phyloP scores from a whole-genome alignment of 164 flowering plant genomes.

The Cinnamomum micranthum region DNA sequence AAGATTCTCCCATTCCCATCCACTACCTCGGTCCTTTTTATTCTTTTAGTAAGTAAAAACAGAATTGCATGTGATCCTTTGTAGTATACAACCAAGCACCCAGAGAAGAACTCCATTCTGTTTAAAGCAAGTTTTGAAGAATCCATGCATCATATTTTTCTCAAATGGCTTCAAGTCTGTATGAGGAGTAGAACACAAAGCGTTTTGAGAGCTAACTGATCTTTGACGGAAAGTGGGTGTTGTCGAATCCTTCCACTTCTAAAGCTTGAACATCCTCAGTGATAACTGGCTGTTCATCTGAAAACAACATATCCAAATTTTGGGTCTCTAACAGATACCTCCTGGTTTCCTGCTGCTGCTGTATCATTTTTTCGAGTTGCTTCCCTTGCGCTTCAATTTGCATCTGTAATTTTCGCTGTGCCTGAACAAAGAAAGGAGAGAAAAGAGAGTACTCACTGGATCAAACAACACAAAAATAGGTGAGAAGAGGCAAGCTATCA shows the following conservation, averaged over 20 bases:
- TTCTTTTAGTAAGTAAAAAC: not conserved
- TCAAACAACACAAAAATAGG: not conserved
- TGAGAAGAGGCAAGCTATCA: not conserved
- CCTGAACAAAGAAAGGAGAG: conserved; percentile 26
- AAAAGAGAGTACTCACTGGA: not conserved
- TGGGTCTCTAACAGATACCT: conserved; percentile 24
- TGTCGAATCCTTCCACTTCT: conserved; percentile 29
- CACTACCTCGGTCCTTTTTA: not conserved
- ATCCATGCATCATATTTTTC: conserved; percentile 1
- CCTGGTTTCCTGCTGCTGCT: conserved; percentile 46
- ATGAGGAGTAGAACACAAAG: not conserved
- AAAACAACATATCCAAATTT: conserved; percentile 12
- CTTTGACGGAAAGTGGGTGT: conserved; percentile 31
- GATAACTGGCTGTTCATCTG: conserved; percentile 21
- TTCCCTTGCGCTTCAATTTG: conserved; percentile 79
- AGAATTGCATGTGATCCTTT: not conserved
- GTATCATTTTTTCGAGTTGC: conserved; percentile 63
- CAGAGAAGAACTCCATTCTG: not conserved
- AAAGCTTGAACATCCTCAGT: conserved; percentile 30
- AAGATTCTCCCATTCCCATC: not conserved
- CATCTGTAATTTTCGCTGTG: conserved; percentile 62
- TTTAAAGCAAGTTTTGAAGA: conserved; percentile 1
- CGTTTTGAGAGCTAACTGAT: conserved; percentile 23
- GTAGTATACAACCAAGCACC: not conserved
- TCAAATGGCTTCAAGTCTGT: conserved; percentile 7